Base-by-base conservation (phyloP, 2,329 filamentous ascomycete genomes). In the Periconia digitata region DNA sequence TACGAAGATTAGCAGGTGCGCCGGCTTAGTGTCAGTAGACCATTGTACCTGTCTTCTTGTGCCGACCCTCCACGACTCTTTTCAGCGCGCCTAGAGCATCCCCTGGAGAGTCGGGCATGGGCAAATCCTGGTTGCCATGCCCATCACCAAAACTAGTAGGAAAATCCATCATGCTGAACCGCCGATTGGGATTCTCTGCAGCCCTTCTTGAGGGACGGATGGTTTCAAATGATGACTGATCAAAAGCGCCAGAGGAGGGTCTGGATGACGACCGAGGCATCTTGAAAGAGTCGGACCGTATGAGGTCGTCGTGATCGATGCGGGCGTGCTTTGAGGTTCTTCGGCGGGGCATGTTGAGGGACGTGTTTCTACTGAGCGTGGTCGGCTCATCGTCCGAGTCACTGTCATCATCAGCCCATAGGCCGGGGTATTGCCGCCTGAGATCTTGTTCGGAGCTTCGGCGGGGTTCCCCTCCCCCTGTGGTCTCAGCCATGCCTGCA, bases 401-500 rank as follows among this genome's bases (percentile, higher is more conserved):
- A 36, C 60, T 71, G 40, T 69, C 74, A 42, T 69, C 70, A 17
- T 71, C 71, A 43, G 68, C 64, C 68, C 74, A 78, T 1, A 77
- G 55, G 7, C 68, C 74, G 18, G 75, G 75, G 52, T 77, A 78
- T 41, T 74, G 72, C 3, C 54, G 55, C 45, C 62, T 56, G 18
- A 63, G 44, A 23, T 69, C 63, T 22, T 62, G 60, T 36, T 64
- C 62, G 3, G 60, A 17, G 13, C 16, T 20, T 2, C 13, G 55
- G 17, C 49, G 57, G 5, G 57, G 53, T 6, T 50, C 21, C 8
- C 72, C 66, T 16, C 62, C 58, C 12, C 66, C 47, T 29, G 35
- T 59, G 16, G 66, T 64, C 3, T 67, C 68, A 1, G 69, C 70
- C 6, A 71, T 64, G 1, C 71, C 66, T 1, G 59, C 58, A 40